Base-by-base conservation (phyloP, 2,329 filamentous ascomycete genomes). In the Conoideocrella luteorostrata region DNA sequence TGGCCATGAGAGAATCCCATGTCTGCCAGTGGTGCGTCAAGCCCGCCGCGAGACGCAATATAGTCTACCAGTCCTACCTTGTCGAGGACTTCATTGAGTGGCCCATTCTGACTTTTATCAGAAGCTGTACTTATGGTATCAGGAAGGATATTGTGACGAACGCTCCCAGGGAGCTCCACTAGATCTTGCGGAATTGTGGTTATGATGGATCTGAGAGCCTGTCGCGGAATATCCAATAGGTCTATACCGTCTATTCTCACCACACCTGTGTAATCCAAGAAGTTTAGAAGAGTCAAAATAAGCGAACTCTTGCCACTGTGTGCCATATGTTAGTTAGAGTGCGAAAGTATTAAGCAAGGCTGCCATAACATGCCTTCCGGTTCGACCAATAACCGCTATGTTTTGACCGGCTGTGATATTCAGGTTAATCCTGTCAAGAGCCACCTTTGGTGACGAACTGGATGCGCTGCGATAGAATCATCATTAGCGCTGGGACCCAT, bases 371-470 rank as follows among this genome's bases (percentile, higher is more conserved):
- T n/a, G 36, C 40, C 40, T 42, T 34, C 53, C 53, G 3, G 52
- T 54, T 5, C 53, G 52, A 2, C 54, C 54, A 36, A 49, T 41
- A 2, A 56, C 41, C 7, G 47, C 51, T 7, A 54, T 43, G 28
- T 53, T 54, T 43, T 55, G 47, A 0, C 49, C 49, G 5, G 53
- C 48, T 23, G 46, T 29, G 4, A 56, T 50, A 11, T 24, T 34
- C 3, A 55, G 29, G 2, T 45, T 44, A 1, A 55, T n/a, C 9
- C 46, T 44, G 10, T 47, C 29, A 5, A 56, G 36, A 4, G 20
- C 39, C 13, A 21, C 17, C n/a, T 33, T 33, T n/a, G 30, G 18
- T 15, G n/a, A 15, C 10, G 30, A 33, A 13, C 30, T 15, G 18
- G 30, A 17, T 7, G n/a, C n/a, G 10, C 30, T 33, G 18, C 30